A percentile compares a stretch with the other conserved stretches of the same genome.
Conservation (phyloP, 768 basidiomycete genomes). For the Gloeopeniophorella convolvens region DNA sequence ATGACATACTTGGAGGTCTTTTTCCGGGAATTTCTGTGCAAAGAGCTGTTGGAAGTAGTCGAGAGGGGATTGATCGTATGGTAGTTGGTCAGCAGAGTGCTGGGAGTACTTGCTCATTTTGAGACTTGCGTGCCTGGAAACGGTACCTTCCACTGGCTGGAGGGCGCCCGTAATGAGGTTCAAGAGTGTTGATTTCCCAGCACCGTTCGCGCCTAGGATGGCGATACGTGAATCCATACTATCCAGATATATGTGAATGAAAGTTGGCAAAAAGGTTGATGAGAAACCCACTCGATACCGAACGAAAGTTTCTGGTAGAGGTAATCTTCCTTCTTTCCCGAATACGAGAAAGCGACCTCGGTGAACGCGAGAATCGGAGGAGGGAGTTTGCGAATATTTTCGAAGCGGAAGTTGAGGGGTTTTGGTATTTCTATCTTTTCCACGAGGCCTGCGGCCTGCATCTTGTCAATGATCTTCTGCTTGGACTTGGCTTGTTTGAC, state of each 20-base stretch:
- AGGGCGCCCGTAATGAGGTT: constrained; percentile 82
- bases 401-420: constrained; percentile 89
- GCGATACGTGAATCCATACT: constrained; percentile 95
- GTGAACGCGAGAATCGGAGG: constrained; percentile 97
- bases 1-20: constrained; percentile 60
- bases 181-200: constrained; percentile 89
- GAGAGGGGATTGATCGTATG: constrained; percentile 84
- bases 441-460: constrained; percentile 97
- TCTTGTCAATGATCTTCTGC: constrained; percentile 99
- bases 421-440: constrained; percentile 79
- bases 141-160: constrained; percentile 75
- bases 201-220: constrained; percentile 94
- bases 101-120: constrained; percentile 99
- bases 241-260: constrained; percentile 7
- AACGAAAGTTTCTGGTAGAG: constrained; percentile 88
- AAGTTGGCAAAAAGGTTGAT: not conserved
- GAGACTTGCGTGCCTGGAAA: constrained; percentile 82
- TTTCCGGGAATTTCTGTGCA: constrained; percentile 81
- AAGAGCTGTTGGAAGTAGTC: constrained; percentile 91
- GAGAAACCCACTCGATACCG: constrained; percentile 80
- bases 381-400: constrained; percentile 87
- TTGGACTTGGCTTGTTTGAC: constrained; percentile 99
- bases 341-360: constrained; percentile 93
- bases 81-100: constrained; percentile 97
- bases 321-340: constrained; percentile 80